These are phyloP conservation scores for Leccinum pallidistipes DNA, from an alignment of 1,284 basidiomycete genomes.

Conservation along the genomic window DNA sequence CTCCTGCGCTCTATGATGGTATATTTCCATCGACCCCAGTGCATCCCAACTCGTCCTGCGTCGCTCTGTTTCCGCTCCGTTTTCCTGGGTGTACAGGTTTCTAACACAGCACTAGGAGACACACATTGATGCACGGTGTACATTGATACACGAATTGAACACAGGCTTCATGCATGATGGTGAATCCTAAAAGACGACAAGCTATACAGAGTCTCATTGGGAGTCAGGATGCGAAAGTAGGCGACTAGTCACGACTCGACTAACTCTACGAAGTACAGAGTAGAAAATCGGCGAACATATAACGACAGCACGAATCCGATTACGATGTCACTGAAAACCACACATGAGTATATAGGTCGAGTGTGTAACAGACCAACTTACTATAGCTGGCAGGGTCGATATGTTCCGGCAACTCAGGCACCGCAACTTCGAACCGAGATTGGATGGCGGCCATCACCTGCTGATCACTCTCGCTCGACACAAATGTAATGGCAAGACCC, in stretches of 20 bases:
- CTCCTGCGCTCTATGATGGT: no score
- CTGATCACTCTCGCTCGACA: slow-evolving; percentile 88
- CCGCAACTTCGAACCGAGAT: slow-evolving; percentile 89
- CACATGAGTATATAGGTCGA: neutral
- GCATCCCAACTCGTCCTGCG: no score
- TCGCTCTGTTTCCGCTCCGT: no score
- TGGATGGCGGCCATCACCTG: slow-evolving; percentile 94
- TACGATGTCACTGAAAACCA: slow-evolving; percentile 31
- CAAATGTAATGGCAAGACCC: slow-evolving; percentile 98
- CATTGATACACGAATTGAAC: neutral
- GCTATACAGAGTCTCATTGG: neutral
- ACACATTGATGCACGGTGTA: no score
- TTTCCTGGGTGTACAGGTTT: no score
- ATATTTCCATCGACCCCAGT: no score
- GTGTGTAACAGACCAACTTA: slow-evolving; percentile 41
- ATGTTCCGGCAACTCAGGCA: slow-evolving; percentile 89
- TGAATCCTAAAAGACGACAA: neutral
- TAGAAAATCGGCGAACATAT: slow-evolving; percentile 7
- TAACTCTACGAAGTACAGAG: slow-evolving; percentile 23
- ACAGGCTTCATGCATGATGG: neutral
- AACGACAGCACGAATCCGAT: slow-evolving; percentile 14
- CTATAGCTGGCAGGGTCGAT: slow-evolving; percentile 90
- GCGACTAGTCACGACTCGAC: neutral
- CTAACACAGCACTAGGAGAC: no score
- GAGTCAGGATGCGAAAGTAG: neutral